These are phyloP conservation scores for Filosporella fistucella DNA, from an alignment of 495 filamentous ascomycete genomes.

Conservation along the genomic window DNA sequence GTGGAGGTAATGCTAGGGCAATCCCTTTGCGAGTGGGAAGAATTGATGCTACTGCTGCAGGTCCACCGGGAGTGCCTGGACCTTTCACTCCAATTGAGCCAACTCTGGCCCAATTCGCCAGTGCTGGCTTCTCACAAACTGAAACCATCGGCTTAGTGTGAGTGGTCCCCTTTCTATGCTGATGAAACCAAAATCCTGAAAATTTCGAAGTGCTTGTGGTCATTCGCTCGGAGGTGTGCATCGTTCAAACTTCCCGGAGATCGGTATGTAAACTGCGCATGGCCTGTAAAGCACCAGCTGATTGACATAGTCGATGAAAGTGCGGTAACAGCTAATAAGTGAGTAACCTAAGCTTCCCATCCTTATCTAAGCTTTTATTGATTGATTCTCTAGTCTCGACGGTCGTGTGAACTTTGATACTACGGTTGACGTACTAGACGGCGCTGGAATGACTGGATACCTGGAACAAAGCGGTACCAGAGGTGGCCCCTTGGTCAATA, in stretches of 20 bases:
- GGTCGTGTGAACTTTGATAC: slow-evolving; percentile 17
- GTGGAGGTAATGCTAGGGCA: slow-evolving; percentile 15
- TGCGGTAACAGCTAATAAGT: background rate
- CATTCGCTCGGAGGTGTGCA: slow-evolving; percentile 19
- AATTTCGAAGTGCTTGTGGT: slow-evolving; percentile 12
- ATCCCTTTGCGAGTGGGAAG: slow-evolving; percentile 35
- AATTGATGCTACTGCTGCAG: slow-evolving; percentile 36
- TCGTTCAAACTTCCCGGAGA: slow-evolving; percentile 7
- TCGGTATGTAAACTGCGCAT: too few species aligned
- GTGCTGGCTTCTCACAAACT: slow-evolving; percentile 21
- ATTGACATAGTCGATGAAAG: background rate
- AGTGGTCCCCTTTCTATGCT: background rate
- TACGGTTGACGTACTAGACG: slow-evolving; percentile 11
- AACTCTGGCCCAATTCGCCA: slow-evolving; percentile 18
- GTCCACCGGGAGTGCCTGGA: slow-evolving; percentile 35
- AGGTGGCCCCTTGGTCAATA: slow-evolving; percentile 27
- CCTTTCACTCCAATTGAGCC: slow-evolving; percentile 21
- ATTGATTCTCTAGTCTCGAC: slow-evolving; percentile 25
- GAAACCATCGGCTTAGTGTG: slow-evolving; percentile 18
- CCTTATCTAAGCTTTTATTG: background rate
- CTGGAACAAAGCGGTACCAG: slow-evolving; percentile 1
- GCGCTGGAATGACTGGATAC: slow-evolving; percentile 7
- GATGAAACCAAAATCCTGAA: slow-evolving; percentile 3
- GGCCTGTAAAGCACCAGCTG: too few species aligned
- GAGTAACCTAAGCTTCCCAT: background rate